Percentiles rank a stretch among this genome's conserved stretches.
Conservation (phyloP, 1,139 yeast genomes). For the Geotrichum bryndzae region DNA sequence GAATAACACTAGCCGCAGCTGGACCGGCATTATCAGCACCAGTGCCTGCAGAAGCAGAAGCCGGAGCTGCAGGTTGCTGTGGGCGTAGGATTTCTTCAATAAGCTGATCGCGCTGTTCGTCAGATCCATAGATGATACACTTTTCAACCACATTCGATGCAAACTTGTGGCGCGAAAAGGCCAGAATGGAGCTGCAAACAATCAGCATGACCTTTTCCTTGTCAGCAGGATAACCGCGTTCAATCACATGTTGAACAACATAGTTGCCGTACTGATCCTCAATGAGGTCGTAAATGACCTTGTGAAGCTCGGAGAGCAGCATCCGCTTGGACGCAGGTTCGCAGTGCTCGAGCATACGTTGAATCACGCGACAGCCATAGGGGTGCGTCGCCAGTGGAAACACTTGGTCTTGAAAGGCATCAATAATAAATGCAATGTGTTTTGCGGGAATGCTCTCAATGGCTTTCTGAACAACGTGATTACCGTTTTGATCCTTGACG, state of each 20-base stretch:
- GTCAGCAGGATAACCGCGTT: constrained; percentile 59
- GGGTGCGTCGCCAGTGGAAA: constrained; percentile 91
- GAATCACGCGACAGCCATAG: constrained; percentile 95
- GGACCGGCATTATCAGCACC: not conserved
- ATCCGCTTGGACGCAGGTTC: constrained; percentile 52
- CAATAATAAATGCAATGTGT: constrained; percentile 63
- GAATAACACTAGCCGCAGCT: not conserved
- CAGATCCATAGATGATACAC: constrained; percentile 70
- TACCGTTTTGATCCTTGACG: constrained; percentile 95
- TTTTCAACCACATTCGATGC: constrained; percentile 97
- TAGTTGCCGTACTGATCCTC: constrained; percentile 98
- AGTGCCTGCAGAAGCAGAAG: not conserved
- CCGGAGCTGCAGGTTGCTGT: not conserved
- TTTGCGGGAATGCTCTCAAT: constrained; percentile 80
- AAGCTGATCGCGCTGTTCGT: constrained; percentile 55
- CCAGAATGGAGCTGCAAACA: constrained; percentile 58
- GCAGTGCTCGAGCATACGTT: constrained; percentile 77
- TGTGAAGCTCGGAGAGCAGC: constrained; percentile 61
- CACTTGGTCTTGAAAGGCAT: constrained; percentile 69
- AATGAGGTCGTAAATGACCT: constrained; percentile 68
- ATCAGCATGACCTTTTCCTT: constrained; percentile 46
- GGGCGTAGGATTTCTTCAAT: constrained; percentile 55
- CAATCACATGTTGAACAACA: constrained; percentile 91
- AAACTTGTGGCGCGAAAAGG: constrained; percentile 87
- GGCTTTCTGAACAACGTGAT: constrained; percentile 94